A percentile compares a stretch with the other conserved stretches of the same genome.
Conservation (phyloP, 2,329 filamentous ascomycete genomes). For the Madurella mycetomatis region DNA sequence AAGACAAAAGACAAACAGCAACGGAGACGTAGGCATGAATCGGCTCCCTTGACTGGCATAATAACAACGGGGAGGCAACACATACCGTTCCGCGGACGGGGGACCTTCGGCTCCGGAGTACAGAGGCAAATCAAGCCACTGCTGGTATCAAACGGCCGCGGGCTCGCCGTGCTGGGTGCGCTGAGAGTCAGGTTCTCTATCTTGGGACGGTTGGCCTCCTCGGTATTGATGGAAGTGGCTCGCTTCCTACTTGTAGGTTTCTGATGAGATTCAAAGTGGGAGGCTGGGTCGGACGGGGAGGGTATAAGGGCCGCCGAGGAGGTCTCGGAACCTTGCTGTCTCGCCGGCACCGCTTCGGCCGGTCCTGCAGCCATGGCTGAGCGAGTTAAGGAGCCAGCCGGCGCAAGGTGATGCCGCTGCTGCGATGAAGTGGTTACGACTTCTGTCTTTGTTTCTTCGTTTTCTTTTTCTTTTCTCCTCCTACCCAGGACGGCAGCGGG, state of each 20-base stretch:
- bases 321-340: slow-evolving; percentile 16
- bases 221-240: slow-evolving; percentile 42
- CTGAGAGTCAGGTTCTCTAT: slow-evolving; percentile 34
- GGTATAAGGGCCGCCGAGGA: slow-evolving; percentile 5
- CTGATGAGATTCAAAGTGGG: slow-evolving; percentile 1
- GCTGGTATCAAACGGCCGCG: slow-evolving; percentile 9
- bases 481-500: not conserved
- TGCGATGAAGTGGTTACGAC: slow-evolving; percentile 14
- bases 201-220: slow-evolving; percentile 39
- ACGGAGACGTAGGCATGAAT: slow-evolving; percentile 11
- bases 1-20: slow-evolving; percentile 11
- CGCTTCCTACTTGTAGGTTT: slow-evolving; percentile 37
- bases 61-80: slow-evolving; percentile 18
- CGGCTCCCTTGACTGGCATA: slow-evolving; percentile 8
- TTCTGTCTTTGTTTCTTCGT: no score
- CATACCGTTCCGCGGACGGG: slow-evolving; percentile 56
- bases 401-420: slow-evolving; percentile 4
- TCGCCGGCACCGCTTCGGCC: slow-evolving; percentile 5
- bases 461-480: slow-evolving; percentile 23
- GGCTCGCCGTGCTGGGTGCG: slow-evolving; percentile 30
- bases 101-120: slow-evolving; percentile 53
- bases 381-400: slow-evolving; percentile 16
- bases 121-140: slow-evolving; percentile 51
- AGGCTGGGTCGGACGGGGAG: slow-evolving; percentile 1
- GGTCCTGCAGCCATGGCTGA: slow-evolving; percentile 23